Conservation (phyloP, 176 grass and related monocot genomes). For the Eremochloa ophiuroides region DNA sequence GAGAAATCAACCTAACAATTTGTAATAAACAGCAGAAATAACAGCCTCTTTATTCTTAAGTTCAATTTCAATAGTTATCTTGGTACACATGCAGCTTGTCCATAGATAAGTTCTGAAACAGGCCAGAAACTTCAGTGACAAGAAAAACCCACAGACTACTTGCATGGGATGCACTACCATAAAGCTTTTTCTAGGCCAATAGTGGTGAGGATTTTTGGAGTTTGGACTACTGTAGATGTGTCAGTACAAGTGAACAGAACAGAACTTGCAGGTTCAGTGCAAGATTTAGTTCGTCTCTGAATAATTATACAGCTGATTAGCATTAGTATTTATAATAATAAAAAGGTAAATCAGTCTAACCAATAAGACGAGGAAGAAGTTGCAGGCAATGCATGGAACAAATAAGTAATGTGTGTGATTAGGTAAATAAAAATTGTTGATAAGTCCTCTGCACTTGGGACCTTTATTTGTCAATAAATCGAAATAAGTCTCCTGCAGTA, state of each 20-base stretch:
- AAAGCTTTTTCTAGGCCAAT: neutral
- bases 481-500: too few relatives aligned
- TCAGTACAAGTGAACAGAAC: conserved; percentile 11
- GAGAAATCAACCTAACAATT: too few relatives aligned
- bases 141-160: neutral
- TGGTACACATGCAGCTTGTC: neutral
- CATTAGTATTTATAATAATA: conserved; percentile 28
- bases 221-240: neutral
- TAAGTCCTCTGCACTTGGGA: conserved; percentile 36
- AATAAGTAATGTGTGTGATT: conserved; percentile 29
- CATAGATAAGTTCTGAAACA: neutral
- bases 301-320: conserved; percentile 14
- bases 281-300: neutral
- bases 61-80: too few relatives aligned
- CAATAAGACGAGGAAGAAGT: conserved; percentile 16
- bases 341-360: conserved; percentile 25
- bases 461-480: too few relatives aligned
- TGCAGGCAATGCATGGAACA: conserved; percentile 19
- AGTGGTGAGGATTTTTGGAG: neutral
- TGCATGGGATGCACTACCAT: neutral
- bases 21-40: neutral
- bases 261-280: conserved; percentile 24
- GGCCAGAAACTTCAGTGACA: neutral
- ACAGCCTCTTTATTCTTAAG: neutral
- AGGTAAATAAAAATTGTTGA: conserved; percentile 35